Evolutionary conservation across 2,329 filamentous ascomycete genomes (phyloP).

Genomic region (Thelonectria discophora): DNA sequence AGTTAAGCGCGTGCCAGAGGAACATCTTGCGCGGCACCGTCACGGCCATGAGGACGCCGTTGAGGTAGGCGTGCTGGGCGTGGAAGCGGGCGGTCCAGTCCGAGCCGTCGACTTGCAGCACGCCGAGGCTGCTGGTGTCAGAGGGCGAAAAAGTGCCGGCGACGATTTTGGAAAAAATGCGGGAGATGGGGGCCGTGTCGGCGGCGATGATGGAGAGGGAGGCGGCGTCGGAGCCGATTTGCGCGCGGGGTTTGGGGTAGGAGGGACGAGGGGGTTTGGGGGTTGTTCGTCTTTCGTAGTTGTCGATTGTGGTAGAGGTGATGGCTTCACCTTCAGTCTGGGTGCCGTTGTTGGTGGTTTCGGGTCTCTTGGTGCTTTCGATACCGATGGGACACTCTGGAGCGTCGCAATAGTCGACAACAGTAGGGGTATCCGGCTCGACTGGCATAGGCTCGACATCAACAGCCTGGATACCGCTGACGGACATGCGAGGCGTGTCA

Average conservation of each 20-base stretch:
- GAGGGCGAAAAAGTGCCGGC: too few species aligned
- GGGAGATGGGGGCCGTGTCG: constrained; percentile 12
- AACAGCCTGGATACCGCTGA: background rate
- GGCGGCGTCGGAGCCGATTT: constrained; percentile 11
- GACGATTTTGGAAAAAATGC: constrained; percentile 12
- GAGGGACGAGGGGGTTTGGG: background rate
- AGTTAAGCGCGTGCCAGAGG: constrained; percentile 17
- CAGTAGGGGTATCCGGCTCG: background rate
- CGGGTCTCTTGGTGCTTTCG: background rate
- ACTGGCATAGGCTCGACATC: background rate
- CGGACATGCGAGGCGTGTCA: background rate
- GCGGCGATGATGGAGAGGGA: constrained; percentile 20
- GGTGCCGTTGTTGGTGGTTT: constrained; percentile 8
- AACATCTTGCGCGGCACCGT: constrained; percentile 15
- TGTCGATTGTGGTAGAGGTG: background rate
- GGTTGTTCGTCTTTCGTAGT: background rate
- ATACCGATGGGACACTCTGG: too few species aligned
- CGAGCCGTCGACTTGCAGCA: constrained; percentile 4
- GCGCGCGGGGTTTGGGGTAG: background rate
- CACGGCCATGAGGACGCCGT: constrained; percentile 20
- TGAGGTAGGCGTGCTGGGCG: constrained; percentile 13
- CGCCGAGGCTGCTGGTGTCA: too few species aligned
- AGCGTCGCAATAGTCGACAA: too few species aligned
- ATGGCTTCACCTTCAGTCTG: constrained; percentile 10
- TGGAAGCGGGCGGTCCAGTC: constrained; percentile 18